Percentiles rank a stretch among this genome's conserved stretches.
phyloP scores from a whole-genome alignment of 2,329 filamentous ascomycete species.

The Aspergillus sclerotialis region DNA sequence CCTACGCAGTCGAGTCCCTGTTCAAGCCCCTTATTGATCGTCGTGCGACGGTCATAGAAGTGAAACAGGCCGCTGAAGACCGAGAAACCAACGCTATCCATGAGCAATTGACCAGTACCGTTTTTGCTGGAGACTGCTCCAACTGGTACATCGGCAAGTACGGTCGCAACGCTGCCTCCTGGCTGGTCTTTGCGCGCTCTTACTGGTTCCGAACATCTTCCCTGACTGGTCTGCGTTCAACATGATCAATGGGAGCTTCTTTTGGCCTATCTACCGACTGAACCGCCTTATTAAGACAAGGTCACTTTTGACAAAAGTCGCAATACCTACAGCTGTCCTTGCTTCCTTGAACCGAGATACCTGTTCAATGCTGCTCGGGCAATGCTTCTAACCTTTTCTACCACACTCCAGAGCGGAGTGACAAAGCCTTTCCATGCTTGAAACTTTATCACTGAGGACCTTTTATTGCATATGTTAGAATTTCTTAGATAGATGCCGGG shows the following conservation, averaged over 20 bases:
- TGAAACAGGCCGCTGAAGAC: slow-evolving; percentile 19
- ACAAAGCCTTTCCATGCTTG: no score
- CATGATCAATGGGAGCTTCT: slow-evolving; percentile 1
- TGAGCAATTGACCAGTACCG: slow-evolving; percentile 23
- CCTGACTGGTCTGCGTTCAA: slow-evolving; percentile 6
- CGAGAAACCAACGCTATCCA: not conserved
- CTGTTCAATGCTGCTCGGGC: no score
- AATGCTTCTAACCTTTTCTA: no score
- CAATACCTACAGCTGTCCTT: no score
- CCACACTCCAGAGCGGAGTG: no score
- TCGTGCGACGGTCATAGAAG: slow-evolving; percentile 26
- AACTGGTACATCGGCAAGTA: slow-evolving; percentile 36
- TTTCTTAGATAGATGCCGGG: no score
- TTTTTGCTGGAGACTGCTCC: slow-evolving; percentile 31
- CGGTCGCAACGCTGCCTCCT: slow-evolving; percentile 22
- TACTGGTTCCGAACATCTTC: slow-evolving; percentile 4
- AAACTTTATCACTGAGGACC: no score
- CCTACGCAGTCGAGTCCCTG: slow-evolving; percentile 19
- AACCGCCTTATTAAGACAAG: no score
- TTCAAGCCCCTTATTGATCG: slow-evolving; percentile 24
- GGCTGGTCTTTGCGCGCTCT: slow-evolving; percentile 1
- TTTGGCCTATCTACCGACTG: slow-evolving; percentile 5
- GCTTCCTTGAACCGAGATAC: no score
- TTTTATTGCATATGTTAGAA: no score
- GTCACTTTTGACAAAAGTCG: no score